phyloP scores from a whole-genome alignment of 331 rosid species.

The Malus hybrid region DNA sequence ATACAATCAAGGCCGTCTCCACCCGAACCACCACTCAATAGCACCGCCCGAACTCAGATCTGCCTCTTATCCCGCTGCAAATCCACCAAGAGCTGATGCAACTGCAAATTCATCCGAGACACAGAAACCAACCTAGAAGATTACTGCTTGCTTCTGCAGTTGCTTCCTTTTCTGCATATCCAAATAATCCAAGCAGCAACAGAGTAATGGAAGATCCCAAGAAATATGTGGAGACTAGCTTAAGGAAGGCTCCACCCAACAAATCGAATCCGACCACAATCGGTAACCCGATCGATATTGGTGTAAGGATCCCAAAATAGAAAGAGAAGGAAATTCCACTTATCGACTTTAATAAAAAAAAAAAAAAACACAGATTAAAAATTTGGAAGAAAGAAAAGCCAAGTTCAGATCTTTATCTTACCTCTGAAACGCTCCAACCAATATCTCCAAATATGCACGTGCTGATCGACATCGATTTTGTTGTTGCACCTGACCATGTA shows the following conservation, averaged over 20 bases:
- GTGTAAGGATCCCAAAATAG: constrained; percentile 19
- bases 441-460: no score
- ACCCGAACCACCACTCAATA: no score
- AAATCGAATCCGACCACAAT: constrained; percentile 66
- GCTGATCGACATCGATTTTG: no score
- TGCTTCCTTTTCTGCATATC: constrained; percentile 24
- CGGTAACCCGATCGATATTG: constrained; percentile 19
- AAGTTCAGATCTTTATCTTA: no score
- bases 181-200: constrained; percentile 3
- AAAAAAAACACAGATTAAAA: no score
- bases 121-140: constrained; percentile 31
- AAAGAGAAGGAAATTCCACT: constrained; percentile 6
- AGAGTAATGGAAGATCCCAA: constrained; percentile 23
- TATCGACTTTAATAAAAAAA: no score
- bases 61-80: neutral
- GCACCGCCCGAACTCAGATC: no score
- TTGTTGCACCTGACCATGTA: no score
- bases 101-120: constrained; percentile 14
- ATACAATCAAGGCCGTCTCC: no score
- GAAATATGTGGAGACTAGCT: constrained; percentile 37
- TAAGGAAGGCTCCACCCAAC: constrained; percentile 53
- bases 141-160: constrained; percentile 17
- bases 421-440: no score
- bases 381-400: no score
- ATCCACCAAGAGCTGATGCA: constrained; percentile 9